These are phyloP conservation scores for Annulohypoxylon nitens DNA, from an alignment of 495 filamentous ascomycete species.

Conservation along the genomic window DNA sequence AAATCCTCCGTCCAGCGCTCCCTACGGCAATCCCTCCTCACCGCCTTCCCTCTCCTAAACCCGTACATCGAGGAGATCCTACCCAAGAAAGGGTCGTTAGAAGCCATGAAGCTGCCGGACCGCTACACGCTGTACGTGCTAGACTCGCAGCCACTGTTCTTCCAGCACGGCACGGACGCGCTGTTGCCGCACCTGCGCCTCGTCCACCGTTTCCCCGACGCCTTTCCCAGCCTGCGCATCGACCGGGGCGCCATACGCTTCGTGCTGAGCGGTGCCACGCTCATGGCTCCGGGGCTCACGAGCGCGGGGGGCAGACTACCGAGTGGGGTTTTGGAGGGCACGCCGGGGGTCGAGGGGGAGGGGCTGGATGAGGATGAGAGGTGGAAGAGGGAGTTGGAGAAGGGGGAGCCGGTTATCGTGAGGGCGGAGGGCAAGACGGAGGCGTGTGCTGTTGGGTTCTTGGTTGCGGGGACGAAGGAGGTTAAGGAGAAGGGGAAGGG, in stretches of 20 bases:
- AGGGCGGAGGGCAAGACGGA: conserved; percentile 94
- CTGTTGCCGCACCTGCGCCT: conserved; percentile 83
- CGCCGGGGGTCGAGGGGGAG: conserved; percentile 59
- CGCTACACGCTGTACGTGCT: conserved; percentile 88
- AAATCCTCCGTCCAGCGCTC: conserved; percentile 94
- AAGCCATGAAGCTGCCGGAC: conserved; percentile 94
- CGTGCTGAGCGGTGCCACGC: conserved; percentile 88
- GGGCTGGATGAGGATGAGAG: conserved; percentile 60
- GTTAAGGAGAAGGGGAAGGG: conserved; percentile 94
- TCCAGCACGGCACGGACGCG: conserved; percentile 82
- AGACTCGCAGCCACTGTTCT: conserved; percentile 82
- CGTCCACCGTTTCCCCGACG: conserved; percentile 77
- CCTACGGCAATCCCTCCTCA: conserved; percentile 82
- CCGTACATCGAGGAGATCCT: conserved; percentile 94
- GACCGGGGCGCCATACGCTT: conserved; percentile 98
- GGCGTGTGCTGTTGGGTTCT: conserved; percentile 86
- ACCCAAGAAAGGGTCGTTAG: conserved; percentile 94
- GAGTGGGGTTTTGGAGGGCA: conserved; percentile 54
- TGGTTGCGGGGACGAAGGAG: conserved; percentile 91
- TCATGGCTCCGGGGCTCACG: conserved; percentile 96
- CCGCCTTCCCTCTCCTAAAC: conserved; percentile 86
- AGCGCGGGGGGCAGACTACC: conserved; percentile 83
- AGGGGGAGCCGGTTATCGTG: conserved; percentile 85
- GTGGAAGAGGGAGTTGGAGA: conserved; percentile 72
- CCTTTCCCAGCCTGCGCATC: conserved; percentile 77